Evolutionary conservation across 768 basidiomycete genomes (phyloP).

Genomic region (Termitomyces heimii): DNA sequence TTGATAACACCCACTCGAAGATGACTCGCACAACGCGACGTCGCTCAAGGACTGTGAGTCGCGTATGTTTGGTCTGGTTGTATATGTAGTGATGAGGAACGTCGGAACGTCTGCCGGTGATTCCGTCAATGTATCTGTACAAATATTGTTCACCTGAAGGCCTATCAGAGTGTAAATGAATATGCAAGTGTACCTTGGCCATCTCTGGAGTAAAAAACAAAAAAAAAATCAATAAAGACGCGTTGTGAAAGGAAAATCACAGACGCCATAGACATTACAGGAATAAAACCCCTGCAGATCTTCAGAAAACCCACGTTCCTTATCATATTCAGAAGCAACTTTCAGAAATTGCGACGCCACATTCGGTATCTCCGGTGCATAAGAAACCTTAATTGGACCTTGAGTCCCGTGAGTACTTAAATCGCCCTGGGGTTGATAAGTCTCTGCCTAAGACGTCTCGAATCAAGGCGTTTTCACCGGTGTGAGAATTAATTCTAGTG

Average conservation of each 20-base stretch:
- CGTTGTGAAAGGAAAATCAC: slow-evolving; percentile 10
- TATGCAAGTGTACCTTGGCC: slow-evolving; percentile 37
- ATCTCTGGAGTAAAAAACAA: slow-evolving; percentile 28
- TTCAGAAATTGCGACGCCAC: slow-evolving; percentile 43
- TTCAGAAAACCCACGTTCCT: slow-evolving; percentile 32
- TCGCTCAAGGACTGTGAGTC: slow-evolving; percentile 33
- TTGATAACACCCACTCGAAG: slow-evolving; percentile 33
- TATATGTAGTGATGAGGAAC: slow-evolving; percentile 47
- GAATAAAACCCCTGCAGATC: slow-evolving; percentile 43
- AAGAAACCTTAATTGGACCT: slow-evolving; percentile 47
- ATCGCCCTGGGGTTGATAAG: slow-evolving; percentile 23
- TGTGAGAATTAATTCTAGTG: neutral
- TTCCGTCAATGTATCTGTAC: slow-evolving; percentile 45
- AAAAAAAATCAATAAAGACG: neutral
- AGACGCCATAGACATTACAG: slow-evolving; percentile 41
- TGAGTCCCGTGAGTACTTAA: slow-evolving; percentile 36
- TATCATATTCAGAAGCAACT: slow-evolving; percentile 41
- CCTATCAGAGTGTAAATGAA: neutral
- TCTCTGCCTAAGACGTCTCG: slow-evolving; percentile 25
- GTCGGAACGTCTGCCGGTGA: slow-evolving; percentile 52
- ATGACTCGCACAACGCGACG: slow-evolving; percentile 42
- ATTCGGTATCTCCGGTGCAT: slow-evolving; percentile 29
- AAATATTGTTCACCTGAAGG: neutral
- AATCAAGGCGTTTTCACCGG: neutral
- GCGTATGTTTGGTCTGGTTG: slow-evolving; percentile 35